A percentile compares a stretch with the other conserved stretches of the same genome.
These are phyloP conservation scores for Anisogramma anomala DNA, from an alignment of 2,329 filamentous ascomycete species.

Conservation along the genomic window DNA sequence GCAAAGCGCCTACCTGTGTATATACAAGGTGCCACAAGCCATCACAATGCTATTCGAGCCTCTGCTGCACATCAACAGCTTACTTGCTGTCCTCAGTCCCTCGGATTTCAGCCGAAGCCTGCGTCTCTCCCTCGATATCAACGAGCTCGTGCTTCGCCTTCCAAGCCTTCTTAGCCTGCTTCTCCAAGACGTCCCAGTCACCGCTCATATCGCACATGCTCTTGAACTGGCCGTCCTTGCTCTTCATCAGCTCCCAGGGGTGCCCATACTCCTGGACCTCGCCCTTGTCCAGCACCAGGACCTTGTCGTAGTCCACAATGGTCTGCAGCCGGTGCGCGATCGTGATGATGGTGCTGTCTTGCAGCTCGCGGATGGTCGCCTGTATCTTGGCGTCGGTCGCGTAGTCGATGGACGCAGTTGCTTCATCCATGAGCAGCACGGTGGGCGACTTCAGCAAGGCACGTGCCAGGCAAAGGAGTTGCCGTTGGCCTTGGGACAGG, in stretches of 20 bases:
- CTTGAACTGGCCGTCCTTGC: conserved; percentile 52
- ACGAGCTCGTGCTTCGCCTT: conserved; percentile 27
- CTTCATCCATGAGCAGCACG: conserved; percentile 98
- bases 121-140: conserved; percentile 25
- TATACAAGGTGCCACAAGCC: not conserved
- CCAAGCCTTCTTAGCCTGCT: conserved; percentile 44
- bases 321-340: conserved; percentile 94
- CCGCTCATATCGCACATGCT: conserved; percentile 57
- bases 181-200: conserved; percentile 38
- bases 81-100: not conserved
- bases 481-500: conserved; percentile 88
- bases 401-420: conserved; percentile 95
- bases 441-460: conserved; percentile 84
- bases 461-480: conserved; percentile 84
- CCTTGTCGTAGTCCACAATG: conserved; percentile 97
- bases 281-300: conserved; percentile 85
- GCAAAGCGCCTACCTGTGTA: no score
- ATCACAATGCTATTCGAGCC: not conserved
- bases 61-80: not conserved
- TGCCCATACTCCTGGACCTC: conserved; percentile 81
- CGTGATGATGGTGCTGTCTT: conserved; percentile 77
- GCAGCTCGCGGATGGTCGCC: conserved; percentile 86
- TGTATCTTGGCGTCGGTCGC: conserved; percentile 93
- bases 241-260: conserved; percentile 68
- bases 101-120: not conserved